phyloP scores from a whole-genome alignment of 1,284 basidiomycete species.

The Puccinia hordei region DNA sequence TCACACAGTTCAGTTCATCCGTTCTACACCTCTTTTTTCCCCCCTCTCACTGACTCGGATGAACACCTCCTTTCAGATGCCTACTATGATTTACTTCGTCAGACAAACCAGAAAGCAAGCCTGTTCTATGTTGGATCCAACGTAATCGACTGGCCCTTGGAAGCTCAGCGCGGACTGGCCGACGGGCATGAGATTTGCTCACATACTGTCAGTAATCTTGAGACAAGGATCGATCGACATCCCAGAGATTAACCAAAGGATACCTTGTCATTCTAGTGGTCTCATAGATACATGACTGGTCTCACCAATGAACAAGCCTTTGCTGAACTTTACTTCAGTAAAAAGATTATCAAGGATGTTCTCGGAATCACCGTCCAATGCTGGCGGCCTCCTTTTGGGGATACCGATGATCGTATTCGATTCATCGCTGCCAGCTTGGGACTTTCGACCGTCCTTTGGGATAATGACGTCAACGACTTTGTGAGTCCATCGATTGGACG shows the following conservation, averaged over 20 bases:
- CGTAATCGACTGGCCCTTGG: conserved; percentile 64
- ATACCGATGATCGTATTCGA: conserved; percentile 65
- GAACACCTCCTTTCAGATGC: conserved; percentile 62
- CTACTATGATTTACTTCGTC: conserved; percentile 63
- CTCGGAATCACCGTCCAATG: conserved; percentile 50
- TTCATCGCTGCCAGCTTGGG: conserved; percentile 63
- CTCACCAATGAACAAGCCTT: conserved; percentile 63
- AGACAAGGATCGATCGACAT: conserved; percentile 59
- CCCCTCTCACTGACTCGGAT: conserved; percentile 12
- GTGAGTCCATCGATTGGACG: conserved; percentile 31
- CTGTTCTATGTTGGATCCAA: conserved; percentile 61
- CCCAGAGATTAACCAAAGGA: background rate
- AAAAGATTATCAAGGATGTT: conserved; percentile 49
- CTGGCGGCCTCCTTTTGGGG: conserved; percentile 57
- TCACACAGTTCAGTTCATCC: conserved; percentile 50
- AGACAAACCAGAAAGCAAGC: conserved; percentile 63
- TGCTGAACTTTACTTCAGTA: conserved; percentile 65
- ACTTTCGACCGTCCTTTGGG: conserved; percentile 63
- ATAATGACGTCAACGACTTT: conserved; percentile 60
- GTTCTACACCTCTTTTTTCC: background rate
- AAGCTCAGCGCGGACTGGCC: conserved; percentile 62
- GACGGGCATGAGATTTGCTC: conserved; percentile 60
- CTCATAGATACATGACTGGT: conserved; percentile 62
- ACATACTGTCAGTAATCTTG: conserved; percentile 51
- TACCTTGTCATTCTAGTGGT: background rate